Evolutionary conservation across 805 yeast species (phyloP).

Genomic region (Maudiozyma saulgeensis): DNA sequence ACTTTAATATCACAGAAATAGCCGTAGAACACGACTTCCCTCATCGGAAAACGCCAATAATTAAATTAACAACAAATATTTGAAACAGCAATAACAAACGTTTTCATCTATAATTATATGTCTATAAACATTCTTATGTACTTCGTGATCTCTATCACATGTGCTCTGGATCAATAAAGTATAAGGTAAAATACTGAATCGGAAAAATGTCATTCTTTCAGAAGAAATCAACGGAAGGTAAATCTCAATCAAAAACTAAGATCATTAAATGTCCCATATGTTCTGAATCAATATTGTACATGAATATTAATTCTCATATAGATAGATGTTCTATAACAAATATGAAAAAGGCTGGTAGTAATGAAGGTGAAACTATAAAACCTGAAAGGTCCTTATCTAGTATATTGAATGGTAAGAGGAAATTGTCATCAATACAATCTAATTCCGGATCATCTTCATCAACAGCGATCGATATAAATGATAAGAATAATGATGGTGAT

Average conservation of each 20-base stretch:
- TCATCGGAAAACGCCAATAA: too few relatives aligned
- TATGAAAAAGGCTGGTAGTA: not conserved
- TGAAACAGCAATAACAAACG: too few relatives aligned
- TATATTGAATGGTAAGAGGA: not conserved
- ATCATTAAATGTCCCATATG: slow-evolving; percentile 28
- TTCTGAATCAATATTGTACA: slow-evolving; percentile 16
- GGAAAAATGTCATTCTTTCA: not conserved
- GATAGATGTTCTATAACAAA: slow-evolving; percentile 18
- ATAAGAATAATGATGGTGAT: not conserved
- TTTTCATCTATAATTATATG: too few relatives aligned
- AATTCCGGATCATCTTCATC: not conserved
- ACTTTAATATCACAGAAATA: too few relatives aligned
- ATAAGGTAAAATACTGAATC: not conserved
- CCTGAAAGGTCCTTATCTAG: not conserved
- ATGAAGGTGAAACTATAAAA: not conserved
- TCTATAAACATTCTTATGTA: too few relatives aligned
- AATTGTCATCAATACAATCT: not conserved
- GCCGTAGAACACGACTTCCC: too few relatives aligned
- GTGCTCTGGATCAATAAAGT: not conserved
- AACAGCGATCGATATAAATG: slow-evolving; percentile 2
- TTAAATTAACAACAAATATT: too few relatives aligned
- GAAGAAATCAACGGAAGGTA: not conserved
- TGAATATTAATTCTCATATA: slow-evolving; percentile 23
- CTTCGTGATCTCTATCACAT: too few relatives aligned
- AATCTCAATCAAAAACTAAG: slow-evolving; percentile 10